These are phyloP conservation scores for Escallonia herrerae DNA, from an alignment of 129 eudicot species.

Conservation along the genomic window DNA sequence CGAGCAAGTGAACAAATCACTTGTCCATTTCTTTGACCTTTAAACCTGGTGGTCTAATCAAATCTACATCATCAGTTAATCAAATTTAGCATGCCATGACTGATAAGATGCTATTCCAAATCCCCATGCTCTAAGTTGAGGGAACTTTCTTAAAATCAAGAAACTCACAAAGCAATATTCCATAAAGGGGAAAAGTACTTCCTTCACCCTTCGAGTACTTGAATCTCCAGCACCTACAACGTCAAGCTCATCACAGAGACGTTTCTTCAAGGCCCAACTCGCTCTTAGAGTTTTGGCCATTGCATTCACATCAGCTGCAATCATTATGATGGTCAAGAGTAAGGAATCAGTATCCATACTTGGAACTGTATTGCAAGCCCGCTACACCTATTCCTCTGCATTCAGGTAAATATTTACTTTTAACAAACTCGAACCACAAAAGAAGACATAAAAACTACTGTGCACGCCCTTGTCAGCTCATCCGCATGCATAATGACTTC, in stretches of 20 bases:
- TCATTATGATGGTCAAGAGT: constrained; percentile 5
- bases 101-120: too few species aligned
- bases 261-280: constrained; percentile 11
- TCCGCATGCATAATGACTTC: neutral
- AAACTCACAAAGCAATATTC: too few species aligned
- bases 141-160: too few species aligned
- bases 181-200: too few species aligned
- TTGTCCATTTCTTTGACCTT: too few species aligned
- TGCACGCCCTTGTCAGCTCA: neutral
- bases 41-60: too few species aligned
- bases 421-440: neutral
- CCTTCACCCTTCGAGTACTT: neutral
- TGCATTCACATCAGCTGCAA: constrained; percentile 16
- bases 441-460: neutral
- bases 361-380: constrained; percentile 12
- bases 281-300: constrained; percentile 14
- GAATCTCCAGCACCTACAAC: neutral
- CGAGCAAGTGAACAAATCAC: too few species aligned
- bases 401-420: constrained; percentile 8
- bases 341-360: constrained; percentile 4
- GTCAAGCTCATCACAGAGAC: too few species aligned
- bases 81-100: too few species aligned
- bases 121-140: too few species aligned
- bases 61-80: too few species aligned
- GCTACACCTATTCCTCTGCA: constrained; percentile 25